A percentile compares a stretch with the other conserved stretches of the same genome.
phyloP scores from a whole-genome alignment of 2,329 filamentous ascomycete species.

The Penicillium freii region DNA sequence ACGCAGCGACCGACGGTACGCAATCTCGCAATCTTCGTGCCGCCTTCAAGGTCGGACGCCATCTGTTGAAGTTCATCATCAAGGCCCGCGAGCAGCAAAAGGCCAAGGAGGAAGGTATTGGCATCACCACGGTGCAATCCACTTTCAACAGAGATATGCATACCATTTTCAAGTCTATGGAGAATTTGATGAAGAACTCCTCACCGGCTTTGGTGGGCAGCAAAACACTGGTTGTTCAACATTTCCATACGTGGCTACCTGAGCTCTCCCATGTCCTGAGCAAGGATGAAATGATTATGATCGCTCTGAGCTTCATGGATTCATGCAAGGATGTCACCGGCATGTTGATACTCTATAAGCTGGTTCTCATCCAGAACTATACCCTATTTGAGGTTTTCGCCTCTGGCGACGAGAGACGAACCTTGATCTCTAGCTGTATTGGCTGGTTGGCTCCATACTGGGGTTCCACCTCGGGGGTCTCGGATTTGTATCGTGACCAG shows the following conservation, averaged over 20 bases:
- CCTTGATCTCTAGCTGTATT: conserved; percentile 76
- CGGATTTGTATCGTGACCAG: conserved; percentile 86
- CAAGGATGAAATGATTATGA: conserved; percentile 81
- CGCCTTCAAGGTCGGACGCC: conserved; percentile 90
- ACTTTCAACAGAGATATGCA: conserved; percentile 82
- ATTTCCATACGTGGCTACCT: conserved; percentile 96
- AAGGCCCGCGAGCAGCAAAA: conserved; percentile 83
- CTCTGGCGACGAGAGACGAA: conserved; percentile 69
- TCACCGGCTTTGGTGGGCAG: conserved; percentile 86
- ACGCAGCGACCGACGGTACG: conserved; percentile 77
- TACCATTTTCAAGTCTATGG: conserved; percentile 83
- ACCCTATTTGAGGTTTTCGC: conserved; percentile 78
- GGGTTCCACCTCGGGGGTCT: conserved; percentile 71
- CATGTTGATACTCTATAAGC: conserved; percentile 86
- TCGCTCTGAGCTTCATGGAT: conserved; percentile 91
- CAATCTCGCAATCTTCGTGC: conserved; percentile 80
- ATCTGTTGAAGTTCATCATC: conserved; percentile 92
- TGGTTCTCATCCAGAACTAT: conserved; percentile 90
- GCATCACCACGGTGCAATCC: conserved; percentile 68
- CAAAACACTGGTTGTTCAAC: conserved; percentile 91
- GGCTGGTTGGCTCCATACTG: conserved; percentile 92
- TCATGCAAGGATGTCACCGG: conserved; percentile 84
- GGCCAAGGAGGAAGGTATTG: conserved; percentile 82
- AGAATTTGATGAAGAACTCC: conserved; percentile 82
- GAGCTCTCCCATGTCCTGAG: conserved; percentile 75